These are phyloP conservation scores for Osmozyma mogii DNA, from an alignment of 805 yeast genomes.

Conservation along the genomic window DNA sequence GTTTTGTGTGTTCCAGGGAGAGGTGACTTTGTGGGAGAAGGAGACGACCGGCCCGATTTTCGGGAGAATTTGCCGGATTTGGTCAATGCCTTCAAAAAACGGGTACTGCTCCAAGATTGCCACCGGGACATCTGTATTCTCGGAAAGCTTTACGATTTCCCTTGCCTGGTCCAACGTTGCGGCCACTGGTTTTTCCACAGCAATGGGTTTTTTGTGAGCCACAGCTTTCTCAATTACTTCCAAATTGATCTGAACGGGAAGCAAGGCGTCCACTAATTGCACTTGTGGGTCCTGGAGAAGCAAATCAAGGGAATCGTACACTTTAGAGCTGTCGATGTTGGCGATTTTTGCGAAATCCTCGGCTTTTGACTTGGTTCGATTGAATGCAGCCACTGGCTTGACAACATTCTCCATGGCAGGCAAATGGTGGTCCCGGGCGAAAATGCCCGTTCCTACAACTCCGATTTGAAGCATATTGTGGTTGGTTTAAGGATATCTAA, in stretches of 20 bases:
- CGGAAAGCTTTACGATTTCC: conserved; percentile 64
- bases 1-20: no score
- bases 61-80: neutral
- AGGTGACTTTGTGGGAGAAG: no score
- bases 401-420: conserved; percentile 57
- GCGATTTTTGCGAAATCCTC: conserved; percentile 65
- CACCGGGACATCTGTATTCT: conserved; percentile 57
- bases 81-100: conserved; percentile 50
- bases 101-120: conserved; percentile 84
- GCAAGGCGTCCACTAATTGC: conserved; percentile 73
- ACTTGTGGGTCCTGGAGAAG: conserved; percentile 58
- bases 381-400: conserved; percentile 62
- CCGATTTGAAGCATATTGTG: no score
- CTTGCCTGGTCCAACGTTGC: conserved; percentile 75
- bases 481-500: no score
- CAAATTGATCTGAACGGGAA: conserved; percentile 81
- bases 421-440: conserved; percentile 76
- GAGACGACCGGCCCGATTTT: neutral
- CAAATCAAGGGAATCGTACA: conserved; percentile 56
- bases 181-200: conserved; percentile 88
- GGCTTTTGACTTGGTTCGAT: conserved; percentile 82
- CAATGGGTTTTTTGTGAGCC: conserved; percentile 66
- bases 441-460: conserved; percentile 77
- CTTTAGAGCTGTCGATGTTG: conserved; percentile 38
- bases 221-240: conserved; percentile 64